phyloP scores from a whole-genome alignment of 352 stramenopile species.

The Pythium sp. region DNA sequence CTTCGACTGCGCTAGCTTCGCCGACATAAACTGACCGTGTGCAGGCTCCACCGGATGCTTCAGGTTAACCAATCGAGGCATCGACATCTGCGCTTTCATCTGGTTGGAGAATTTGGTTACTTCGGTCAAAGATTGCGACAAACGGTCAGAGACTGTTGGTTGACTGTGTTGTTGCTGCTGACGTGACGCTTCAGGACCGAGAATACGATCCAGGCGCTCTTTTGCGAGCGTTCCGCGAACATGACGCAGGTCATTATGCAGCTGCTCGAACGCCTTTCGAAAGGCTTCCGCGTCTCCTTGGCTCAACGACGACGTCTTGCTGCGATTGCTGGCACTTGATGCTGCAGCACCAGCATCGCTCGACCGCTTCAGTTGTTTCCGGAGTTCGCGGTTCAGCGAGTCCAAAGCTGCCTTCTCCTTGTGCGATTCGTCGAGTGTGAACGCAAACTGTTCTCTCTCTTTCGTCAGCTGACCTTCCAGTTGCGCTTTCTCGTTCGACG shows the following conservation, averaged over 20 bases:
- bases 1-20: conserved; percentile 52
- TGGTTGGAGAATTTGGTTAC: conserved; percentile 44
- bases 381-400: conserved; percentile 66
- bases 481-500: conserved; percentile 41
- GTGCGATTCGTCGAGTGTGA: conserved; percentile 73
- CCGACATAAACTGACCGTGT: conserved; percentile 43
- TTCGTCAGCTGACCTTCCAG: conserved; percentile 56
- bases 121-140: conserved; percentile 41
- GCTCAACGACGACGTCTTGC: conserved; percentile 32
- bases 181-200: conserved; percentile 26
- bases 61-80: conserved; percentile 68
- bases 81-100: conserved; percentile 60
- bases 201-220: conserved; percentile 51
- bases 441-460: conserved; percentile 74
- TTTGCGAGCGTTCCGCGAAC: conserved; percentile 52
- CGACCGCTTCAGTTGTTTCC: conserved; percentile 74
- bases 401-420: conserved; percentile 79
- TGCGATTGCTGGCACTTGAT: conserved; percentile 20
- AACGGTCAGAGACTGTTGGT: conserved; percentile 19
- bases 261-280: conserved; percentile 49
- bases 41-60: conserved; percentile 25
- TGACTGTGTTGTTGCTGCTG: not conserved
- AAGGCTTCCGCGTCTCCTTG: conserved; percentile 55
- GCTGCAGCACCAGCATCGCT: conserved; percentile 35
- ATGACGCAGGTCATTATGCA: conserved; percentile 51